Base-by-base conservation (phyloP, 1,284 basidiomycete genomes). In the Blastosporella zonata region DNA sequence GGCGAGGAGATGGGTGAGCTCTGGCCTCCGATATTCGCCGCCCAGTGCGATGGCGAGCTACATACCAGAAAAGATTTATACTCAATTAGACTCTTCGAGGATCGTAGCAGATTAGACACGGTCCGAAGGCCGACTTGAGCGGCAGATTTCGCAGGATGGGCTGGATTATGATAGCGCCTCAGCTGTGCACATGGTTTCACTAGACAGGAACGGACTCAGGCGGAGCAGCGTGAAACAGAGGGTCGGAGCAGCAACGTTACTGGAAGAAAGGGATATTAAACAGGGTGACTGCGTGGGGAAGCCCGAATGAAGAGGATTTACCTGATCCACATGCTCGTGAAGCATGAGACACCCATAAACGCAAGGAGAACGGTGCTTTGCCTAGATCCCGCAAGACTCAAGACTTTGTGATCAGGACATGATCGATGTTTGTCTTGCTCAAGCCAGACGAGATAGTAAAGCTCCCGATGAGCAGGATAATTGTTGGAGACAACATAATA, bases 321-420 rank as follows among this genome's bases (percentile, higher is more conserved):
- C 79, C 85, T 89, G 61, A 99, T 98, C 97, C 95, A 99, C 97
- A 98, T 99, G 66, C 90, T 93, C 1, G 96, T 94, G 64, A 99
- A 99, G 63, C 95, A 97, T 1, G 95, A 90, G 3, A 99, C 95
- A 33, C 78, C 82, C 97, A 99, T 99, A 68, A 98, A 93, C 0
- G 93, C 90, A 31, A 99, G 78, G 13, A 99, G 73, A 1, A 99
- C 95, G 0, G 81, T 83, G 56, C 82, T 85, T 0, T 95, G 97
- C 49, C 79, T 79, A 6, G 91, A 89, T 1, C 97, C 96, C 2
- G 97, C 97, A 40, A 97, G 72, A 58, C 85, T 88, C 40, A 99
- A 79, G 28, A 99, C 84, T 33, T 91, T 82, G 93, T 95, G 39
- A 98, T 96, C 29, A 98, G 72, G 50, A 96, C 81, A 47, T 94